Base-by-base conservation (phyloP, 169 alveolate species). In the Babesia caballi region DNA sequence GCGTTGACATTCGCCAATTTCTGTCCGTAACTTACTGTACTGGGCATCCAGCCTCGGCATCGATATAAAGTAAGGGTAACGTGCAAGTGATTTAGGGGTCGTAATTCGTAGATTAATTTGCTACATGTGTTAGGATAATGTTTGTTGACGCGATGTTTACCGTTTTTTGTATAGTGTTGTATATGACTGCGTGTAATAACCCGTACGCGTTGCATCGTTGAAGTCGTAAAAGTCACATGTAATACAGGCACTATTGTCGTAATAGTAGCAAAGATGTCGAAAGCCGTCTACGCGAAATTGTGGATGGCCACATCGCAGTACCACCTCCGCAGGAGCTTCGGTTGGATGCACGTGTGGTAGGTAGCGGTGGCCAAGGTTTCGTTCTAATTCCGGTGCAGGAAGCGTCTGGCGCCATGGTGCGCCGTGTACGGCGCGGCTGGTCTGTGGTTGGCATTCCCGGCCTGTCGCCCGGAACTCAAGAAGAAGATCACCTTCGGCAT, bases 301-400 rank as follows among this genome's bases (percentile, higher is more conserved):
- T 87, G 92, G 92, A 83, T 83, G 92, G 83, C 90, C 67, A 87
- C 92, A 42, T 71, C 87, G 52, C 85, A 83, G 66, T 87, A 70
- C 63, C 86, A 83, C 72, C 53, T 72, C 66, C 68, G 92, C 57
- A 83, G 92, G 77, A 70, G 67, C 32, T 87, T 69, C 69, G 92
- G 92, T 23, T 87, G 92, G 84, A 67, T 76, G 35, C 84, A 87
- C 56, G 91, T 87, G 47, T 77, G 90, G 92, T 87, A 83, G 57
- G 90, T 56, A n/a, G 53, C 38, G 14, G 4, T 0, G 23, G 5
- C 7, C 35, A 8, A 1, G 4, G 30, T 8, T 14, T 4, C 23
- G 9, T 50, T 15, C 36, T 40, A 41, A 42, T 17, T 44, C 21
- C 32, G 41, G 17, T 61, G 41, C 50, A 85, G 92, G 75, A 73